Base-by-base conservation (phyloP, 768 basidiomycete genomes). In the Pilatotrama ljubarskyi region DNA sequence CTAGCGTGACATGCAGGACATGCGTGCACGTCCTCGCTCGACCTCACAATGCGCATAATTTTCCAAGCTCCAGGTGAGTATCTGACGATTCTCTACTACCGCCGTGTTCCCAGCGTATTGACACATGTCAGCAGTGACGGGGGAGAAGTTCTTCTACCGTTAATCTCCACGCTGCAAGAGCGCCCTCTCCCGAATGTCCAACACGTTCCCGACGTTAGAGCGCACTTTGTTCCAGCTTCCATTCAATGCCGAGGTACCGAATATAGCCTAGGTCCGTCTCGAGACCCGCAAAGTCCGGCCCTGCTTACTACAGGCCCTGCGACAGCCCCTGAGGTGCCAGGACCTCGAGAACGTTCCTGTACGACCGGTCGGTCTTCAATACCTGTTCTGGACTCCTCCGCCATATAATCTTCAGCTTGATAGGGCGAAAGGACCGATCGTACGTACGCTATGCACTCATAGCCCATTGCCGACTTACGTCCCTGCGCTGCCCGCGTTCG, bases 221-320 rank as follows among this genome's bases (percentile, higher is more conserved):
- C 55, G 47, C 47, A 50, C 55, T 38, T 48, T 25, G 35, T 18
- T 41, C 36, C 42, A 15, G 13, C 55, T 57, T 57, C 55, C 55
- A 57, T 57, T 49, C 55, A 57, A 35, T 50, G 55, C 55, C 55
- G 55, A 57, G 55, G 55, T 57, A 57, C 55, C 55, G 55, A 57
- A 22, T 50, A 36, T 24, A 15, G 55, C 25, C 48, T 57, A 25
- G 55, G 18, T 29, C 55, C 25, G 55, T 32, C 55, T 57, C 47
- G 55, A 57, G 47, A 40, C 26, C 47, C 55, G 55, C 48, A 57
- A 57, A 57, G 47, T 57, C 55, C 55, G 55, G 25, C 46, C 37
- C 36, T 51, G 36, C 36, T 10, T 51, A 38, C 50, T 51, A 38
- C 50, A 32, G 17, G 29, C n/a, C n/a, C n/a, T 35, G 32, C 17